Conservation (phyloP, 2,329 filamentous ascomycete species). For the Fonsecaea multimorphosa region DNA sequence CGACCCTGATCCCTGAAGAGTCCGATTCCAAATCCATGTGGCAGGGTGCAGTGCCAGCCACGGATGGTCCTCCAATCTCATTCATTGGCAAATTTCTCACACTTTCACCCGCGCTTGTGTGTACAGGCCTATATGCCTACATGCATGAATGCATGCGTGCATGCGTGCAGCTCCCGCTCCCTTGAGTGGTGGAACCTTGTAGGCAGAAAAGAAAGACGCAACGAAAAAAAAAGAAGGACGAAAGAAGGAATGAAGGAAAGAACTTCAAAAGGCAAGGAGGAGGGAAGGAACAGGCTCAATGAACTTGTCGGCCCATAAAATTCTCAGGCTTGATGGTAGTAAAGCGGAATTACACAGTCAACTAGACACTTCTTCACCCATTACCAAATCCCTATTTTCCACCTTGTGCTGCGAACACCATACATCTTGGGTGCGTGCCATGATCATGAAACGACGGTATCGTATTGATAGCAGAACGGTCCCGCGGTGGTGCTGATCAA, state of each 20-base stretch:
- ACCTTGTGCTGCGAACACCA: background rate
- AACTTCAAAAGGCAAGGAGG: background rate
- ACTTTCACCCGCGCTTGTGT: too few species aligned
- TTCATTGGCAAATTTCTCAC: background rate
- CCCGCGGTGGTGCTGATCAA: conserved; percentile 38
- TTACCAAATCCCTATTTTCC: background rate
- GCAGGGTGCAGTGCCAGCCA: background rate
- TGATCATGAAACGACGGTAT: conserved; percentile 28
- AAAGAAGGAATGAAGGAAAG: background rate
- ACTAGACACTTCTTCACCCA: background rate
- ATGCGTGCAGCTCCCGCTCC: background rate
- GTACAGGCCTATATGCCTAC: too few species aligned
- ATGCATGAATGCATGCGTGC: background rate
- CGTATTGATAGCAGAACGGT: conserved; percentile 41
- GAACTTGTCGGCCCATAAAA: background rate
- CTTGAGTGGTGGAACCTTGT: background rate
- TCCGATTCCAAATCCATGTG: conserved; percentile 1
- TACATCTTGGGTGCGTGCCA: background rate
- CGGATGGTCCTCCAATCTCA: background rate
- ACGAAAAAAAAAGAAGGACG: background rate
- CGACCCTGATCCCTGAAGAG: background rate
- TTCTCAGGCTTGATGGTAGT: background rate
- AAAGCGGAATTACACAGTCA: background rate
- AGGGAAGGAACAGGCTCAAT: background rate
- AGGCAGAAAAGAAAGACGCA: background rate